A percentile compares a stretch with the other conserved stretches of the same genome.
phyloP scores from a whole-genome alignment of 768 basidiomycete species.

The Epithele typhae region DNA sequence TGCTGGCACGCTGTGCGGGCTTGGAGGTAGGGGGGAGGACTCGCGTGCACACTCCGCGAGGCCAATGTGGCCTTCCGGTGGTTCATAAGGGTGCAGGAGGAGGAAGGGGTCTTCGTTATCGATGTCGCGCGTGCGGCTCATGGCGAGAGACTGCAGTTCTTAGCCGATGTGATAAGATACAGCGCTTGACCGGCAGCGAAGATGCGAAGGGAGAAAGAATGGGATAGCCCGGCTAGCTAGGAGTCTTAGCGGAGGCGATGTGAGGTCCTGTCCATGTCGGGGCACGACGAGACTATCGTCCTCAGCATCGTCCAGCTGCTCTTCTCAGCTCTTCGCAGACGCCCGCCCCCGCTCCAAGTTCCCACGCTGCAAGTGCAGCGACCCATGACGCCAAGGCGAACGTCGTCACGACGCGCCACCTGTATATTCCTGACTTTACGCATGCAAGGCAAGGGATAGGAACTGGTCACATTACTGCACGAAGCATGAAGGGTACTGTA shows the following conservation, averaged over 20 bases:
- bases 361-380: no score
- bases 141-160: constrained; percentile 28
- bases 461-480: no score
- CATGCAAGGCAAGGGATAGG: no score
- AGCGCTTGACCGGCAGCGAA: constrained; percentile 1
- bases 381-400: no score
- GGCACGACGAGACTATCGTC: neutral
- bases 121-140: constrained; percentile 39
- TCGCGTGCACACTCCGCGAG: constrained; percentile 23
- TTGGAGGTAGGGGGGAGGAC: constrained; percentile 5
- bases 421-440: no score
- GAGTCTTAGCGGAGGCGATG: no score
- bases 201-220: no score
- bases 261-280: neutral
- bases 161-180: constrained; percentile 20
- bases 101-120: constrained; percentile 53
- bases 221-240: no score
- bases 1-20: constrained; percentile 7
- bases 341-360: no score
- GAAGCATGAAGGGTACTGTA: no score
- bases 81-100: constrained; percentile 46
- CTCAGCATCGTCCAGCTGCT: neutral
- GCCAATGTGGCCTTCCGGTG: constrained; percentile 14
- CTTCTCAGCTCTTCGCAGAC: neutral
- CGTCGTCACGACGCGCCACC: no score